Conservation (phyloP, 1,139 yeast species). For the Chernovozyma aurita region DNA sequence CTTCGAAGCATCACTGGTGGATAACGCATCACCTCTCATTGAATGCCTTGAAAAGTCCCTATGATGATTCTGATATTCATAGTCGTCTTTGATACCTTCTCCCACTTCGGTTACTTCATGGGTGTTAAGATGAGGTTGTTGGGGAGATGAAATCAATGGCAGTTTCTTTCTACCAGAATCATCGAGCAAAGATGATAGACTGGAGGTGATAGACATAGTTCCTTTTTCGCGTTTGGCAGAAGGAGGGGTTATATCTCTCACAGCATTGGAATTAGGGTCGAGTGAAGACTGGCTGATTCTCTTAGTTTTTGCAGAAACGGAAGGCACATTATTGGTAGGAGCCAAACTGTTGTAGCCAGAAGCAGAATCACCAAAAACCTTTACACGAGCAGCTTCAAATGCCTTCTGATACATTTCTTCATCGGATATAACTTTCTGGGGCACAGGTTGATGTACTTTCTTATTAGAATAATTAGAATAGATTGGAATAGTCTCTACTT, state of each 20-base stretch:
- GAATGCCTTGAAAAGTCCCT: constrained; percentile 36
- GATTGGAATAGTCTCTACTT: constrained; percentile 37
- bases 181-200: constrained; percentile 5
- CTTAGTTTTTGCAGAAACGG: too few species aligned
- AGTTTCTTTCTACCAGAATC: constrained; percentile 5
- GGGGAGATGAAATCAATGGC: constrained; percentile 3
- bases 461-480: constrained; percentile 8
- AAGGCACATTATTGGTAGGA: not conserved
- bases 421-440: constrained; percentile 3
- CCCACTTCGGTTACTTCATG: constrained; percentile 4
- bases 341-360: not conserved
- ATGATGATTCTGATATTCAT: constrained; percentile 36
- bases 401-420: constrained; percentile 7
- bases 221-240: not conserved
- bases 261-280: not conserved
- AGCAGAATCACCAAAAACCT: constrained; percentile 3
- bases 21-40: constrained; percentile 21
- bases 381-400: constrained; percentile 6
- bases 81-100: constrained; percentile 27
- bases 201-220: constrained; percentile 3
- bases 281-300: not conserved
- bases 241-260: not conserved
- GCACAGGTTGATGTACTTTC: not conserved
- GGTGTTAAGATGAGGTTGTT: constrained; percentile 4
- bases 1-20: constrained; percentile 9